Conservation (phyloP, 768 basidiomycete genomes). For the Pleurotus tuoliensis region DNA sequence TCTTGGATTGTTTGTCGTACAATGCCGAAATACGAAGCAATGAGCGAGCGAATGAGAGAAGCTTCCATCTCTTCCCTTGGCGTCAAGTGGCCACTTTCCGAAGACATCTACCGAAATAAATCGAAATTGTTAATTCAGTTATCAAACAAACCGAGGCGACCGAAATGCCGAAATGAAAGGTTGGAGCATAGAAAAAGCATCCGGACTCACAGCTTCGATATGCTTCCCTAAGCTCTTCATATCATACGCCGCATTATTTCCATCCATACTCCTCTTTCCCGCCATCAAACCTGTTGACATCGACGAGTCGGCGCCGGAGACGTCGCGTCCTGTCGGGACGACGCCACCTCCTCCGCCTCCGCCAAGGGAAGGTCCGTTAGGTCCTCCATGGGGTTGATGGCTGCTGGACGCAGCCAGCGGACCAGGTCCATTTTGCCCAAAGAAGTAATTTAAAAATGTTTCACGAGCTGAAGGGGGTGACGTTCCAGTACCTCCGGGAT, state of each 20-base stretch:
- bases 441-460: slow-evolving; percentile 96
- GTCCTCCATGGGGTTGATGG: slow-evolving; percentile 25
- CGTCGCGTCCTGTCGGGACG: slow-evolving; percentile 56
- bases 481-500: slow-evolving; percentile 4
- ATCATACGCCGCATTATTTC: slow-evolving; percentile 83
- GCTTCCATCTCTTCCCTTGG: slow-evolving; percentile 96
- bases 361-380: slow-evolving; percentile 22
- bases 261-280: slow-evolving; percentile 64
- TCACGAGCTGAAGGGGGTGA: slow-evolving; percentile 69
- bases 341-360: slow-evolving; percentile 16
- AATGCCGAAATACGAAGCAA: slow-evolving; percentile 93
- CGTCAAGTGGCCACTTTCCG: slow-evolving; percentile 62
- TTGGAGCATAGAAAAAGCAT: too few species aligned
- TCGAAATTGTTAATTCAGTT: background rate
- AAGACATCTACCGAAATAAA: slow-evolving; percentile 42
- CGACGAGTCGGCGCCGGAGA: slow-evolving; percentile 49
- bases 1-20: slow-evolving; percentile 97
- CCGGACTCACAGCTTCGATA: slow-evolving; percentile 84
- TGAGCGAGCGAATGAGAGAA: slow-evolving; percentile 88
- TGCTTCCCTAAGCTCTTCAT: slow-evolving; percentile 99
- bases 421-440: slow-evolving; percentile 85
- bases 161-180: background rate
- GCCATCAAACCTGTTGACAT: slow-evolving; percentile 62
- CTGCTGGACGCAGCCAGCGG: slow-evolving; percentile 56
- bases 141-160: background rate